phyloP scores from a whole-genome alignment of 805 yeast species.

The Kodamaea neixiangensis region DNA sequence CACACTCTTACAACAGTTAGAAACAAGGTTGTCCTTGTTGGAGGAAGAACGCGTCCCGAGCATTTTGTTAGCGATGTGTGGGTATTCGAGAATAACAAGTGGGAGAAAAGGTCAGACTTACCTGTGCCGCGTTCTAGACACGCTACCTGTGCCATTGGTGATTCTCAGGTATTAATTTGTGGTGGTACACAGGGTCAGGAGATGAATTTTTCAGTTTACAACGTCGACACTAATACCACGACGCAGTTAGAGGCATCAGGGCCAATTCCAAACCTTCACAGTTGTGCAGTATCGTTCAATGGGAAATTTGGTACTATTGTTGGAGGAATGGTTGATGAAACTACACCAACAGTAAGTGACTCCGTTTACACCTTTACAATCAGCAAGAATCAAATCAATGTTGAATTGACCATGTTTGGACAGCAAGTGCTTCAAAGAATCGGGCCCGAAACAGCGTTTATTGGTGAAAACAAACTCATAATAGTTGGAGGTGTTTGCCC shows the following conservation, averaged over 20 bases:
- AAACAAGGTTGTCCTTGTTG: conserved; percentile 42
- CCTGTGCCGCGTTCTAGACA: conserved; percentile 56
- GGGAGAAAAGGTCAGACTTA: conserved; percentile 44
- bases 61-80: conserved; percentile 37
- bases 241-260: conserved; percentile 22
- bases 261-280: conserved; percentile 27
- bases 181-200: conserved; percentile 31
- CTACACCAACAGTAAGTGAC: conserved; percentile 32
- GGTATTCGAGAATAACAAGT: conserved; percentile 23
- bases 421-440: conserved; percentile 45
- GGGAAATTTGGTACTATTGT: conserved; percentile 40
- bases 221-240: conserved; percentile 13
- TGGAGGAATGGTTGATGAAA: conserved; percentile 47
- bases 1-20: conserved; percentile 49
- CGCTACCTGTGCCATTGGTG: conserved; percentile 30
- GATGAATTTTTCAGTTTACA: conserved; percentile 21
- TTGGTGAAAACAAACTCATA: conserved; percentile 36
- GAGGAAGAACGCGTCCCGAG: conserved; percentile 71
- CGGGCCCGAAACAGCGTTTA: conserved; percentile 45
- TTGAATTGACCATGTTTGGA: conserved; percentile 6
- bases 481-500: conserved; percentile 62
- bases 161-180: conserved; percentile 41
- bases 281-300: conserved; percentile 39
- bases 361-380: conserved; percentile 38
- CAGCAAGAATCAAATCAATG: conserved; percentile 4